Conservation (phyloP, 2,329 filamentous ascomycete genomes). For the Cercospora citrullina region DNA sequence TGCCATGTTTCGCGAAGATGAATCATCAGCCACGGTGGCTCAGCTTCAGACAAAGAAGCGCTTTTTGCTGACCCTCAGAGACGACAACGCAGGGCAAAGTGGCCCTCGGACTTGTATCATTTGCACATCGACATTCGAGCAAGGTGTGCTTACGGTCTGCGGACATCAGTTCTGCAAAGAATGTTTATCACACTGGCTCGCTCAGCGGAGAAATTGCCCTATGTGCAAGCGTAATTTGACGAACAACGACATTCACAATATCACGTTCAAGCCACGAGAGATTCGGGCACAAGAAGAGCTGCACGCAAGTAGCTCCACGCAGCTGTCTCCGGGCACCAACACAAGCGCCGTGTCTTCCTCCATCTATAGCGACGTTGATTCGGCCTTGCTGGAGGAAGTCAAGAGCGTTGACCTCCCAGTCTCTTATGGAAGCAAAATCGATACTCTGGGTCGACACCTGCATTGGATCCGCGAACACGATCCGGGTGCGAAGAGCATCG, state of each 20-base stretch:
- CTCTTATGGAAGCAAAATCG: conserved; percentile 87
- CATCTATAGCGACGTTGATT: conserved; percentile 79
- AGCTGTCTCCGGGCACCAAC: conserved; percentile 61
- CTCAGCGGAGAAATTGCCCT: conserved; percentile 72
- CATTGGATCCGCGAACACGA: conserved; percentile 83
- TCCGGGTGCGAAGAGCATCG: conserved; percentile 82
- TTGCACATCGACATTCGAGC: conserved; percentile 72
- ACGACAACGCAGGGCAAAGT: conserved; percentile 60
- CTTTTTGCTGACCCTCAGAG: conserved; percentile 66
- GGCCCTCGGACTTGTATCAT: conserved; percentile 72
- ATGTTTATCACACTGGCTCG: conserved; percentile 80
- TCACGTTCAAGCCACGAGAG: conserved; percentile 75
- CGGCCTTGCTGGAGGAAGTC: conserved; percentile 72
- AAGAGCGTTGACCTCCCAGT: conserved; percentile 69
- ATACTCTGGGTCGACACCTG: conserved; percentile 71
- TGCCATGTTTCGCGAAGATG: conserved; percentile 51
- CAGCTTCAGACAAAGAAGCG: conserved; percentile 70
- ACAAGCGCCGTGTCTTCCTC: conserved; percentile 43
- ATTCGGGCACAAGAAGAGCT: conserved; percentile 65
- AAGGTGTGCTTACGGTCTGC: conserved; percentile 82
- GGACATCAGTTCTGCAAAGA: conserved; percentile 91
- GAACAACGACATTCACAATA: conserved; percentile 73
- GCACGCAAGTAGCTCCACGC: not conserved
- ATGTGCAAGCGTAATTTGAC: conserved; percentile 74
- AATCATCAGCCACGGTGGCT: conserved; percentile 59